These are phyloP conservation scores for Candida manassasensis DNA, from an alignment of 805 yeast species.

Conservation along the genomic window DNA sequence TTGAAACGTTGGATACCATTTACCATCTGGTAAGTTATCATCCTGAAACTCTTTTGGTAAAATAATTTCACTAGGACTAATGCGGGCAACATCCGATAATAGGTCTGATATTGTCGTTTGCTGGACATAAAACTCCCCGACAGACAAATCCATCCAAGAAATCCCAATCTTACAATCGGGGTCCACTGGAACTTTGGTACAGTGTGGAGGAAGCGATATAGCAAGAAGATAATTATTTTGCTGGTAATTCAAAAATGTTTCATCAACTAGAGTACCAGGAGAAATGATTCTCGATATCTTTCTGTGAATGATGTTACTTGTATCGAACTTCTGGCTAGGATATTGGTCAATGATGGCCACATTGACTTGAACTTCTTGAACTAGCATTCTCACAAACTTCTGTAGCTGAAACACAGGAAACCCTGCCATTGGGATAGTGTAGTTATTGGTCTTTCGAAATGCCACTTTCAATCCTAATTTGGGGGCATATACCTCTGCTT, in stretches of 20 bases:
- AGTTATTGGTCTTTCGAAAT: slow-evolving; percentile 40
- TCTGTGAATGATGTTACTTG: slow-evolving; percentile 47
- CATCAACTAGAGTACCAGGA: slow-evolving; percentile 91
- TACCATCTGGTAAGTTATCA: slow-evolving; percentile 38
- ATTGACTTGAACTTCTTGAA: slow-evolving; percentile 60
- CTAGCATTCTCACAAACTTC: slow-evolving; percentile 68
- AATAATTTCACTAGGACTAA: slow-evolving; percentile 77
- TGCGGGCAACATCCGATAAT: slow-evolving; percentile 67
- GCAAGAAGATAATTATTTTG: slow-evolving; percentile 68
- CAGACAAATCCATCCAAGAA: slow-evolving; percentile 84
- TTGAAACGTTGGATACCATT: slow-evolving; percentile 53
- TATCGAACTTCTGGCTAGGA: slow-evolving; percentile 16
- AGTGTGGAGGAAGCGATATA: slow-evolving; percentile 54
- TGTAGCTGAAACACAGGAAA: slow-evolving; percentile 73
- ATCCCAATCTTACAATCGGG: slow-evolving; percentile 55
- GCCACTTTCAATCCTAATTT: slow-evolving; percentile 70
- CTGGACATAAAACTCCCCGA: slow-evolving; percentile 74
- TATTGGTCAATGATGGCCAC: slow-evolving; percentile 83
- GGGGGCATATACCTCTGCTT: slow-evolving; percentile 72
- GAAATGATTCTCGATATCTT: slow-evolving; percentile 77
- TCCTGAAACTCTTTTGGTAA: slow-evolving; percentile 44
- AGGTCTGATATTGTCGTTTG: slow-evolving; percentile 56
- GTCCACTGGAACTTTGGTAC: slow-evolving; percentile 32
- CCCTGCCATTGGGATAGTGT: slow-evolving; percentile 76
- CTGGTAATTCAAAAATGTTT: slow-evolving; percentile 69